Evolutionary conservation across 2,329 filamentous ascomycete species (phyloP), one percentile per base, ranked within the genome.

Genomic region (Fusarium robinianum): DNA sequence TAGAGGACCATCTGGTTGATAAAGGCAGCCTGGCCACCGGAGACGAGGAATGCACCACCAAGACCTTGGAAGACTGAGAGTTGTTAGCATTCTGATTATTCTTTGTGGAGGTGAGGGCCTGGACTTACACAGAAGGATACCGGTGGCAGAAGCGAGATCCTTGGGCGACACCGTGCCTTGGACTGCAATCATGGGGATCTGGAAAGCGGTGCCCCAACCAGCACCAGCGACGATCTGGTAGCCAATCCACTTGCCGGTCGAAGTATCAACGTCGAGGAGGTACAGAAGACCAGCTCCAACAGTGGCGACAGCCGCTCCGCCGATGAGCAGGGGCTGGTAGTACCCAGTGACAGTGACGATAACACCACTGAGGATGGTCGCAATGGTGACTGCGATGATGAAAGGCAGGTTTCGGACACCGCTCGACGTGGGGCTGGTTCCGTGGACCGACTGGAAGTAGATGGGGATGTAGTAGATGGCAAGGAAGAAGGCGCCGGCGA

Each of bases 161-260:
- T 62, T 53, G 5, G 73, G 59, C 3, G 58, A 49, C 3, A 72
- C 64, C 8, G 67, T 65, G 4, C 66, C 69, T 53, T 78, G 75
- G 5, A 74, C 70, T 16, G 71, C 72, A 46, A 78, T 75, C 61
- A 79, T 75, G 25, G 76, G 76, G 6, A 78, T 68, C 57, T 80
- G 74, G 41, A 74, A 69, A 3, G 64, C 69, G 6, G 61, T 47
- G 9, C 77, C 77, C 46, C 67, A 71, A 3, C 74, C 77, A 5
- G 71, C 61, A n/a, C 78, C 77, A 18, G 67, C 68, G 3, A 80
- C 44, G 10, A 79, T 67, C 62, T 80, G 76, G 55, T 76, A 80
- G 5, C 76, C 77, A 27, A 80, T 75, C 76, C 76, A 79, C 26
- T 67, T 65, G 9, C 63, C 72, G 1, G 67, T 66, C 4, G 65